These are phyloP conservation scores for Phytophthora pluvialis DNA, from an alignment of 352 stramenopile species.

Conservation along the genomic window DNA sequence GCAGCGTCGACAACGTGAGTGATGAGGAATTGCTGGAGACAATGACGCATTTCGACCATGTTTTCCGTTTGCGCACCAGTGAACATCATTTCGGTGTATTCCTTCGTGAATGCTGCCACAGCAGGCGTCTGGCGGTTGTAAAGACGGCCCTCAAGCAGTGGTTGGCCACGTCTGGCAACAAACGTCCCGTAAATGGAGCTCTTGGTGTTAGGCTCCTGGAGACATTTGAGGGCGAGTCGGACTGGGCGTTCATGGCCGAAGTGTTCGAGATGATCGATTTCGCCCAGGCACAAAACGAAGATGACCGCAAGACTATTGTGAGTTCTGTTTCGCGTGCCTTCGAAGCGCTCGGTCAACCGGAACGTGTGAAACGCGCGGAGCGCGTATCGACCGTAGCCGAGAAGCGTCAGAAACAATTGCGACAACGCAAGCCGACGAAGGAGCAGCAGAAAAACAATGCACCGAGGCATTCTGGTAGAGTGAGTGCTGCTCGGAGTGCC, in stretches of 20 bases:
- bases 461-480: neutral
- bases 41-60: slow-evolving; percentile 33
- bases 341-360: slow-evolving; percentile 34
- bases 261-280: slow-evolving; percentile 47
- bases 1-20: slow-evolving; percentile 35
- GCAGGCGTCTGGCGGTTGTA: slow-evolving; percentile 34
- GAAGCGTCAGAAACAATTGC: slow-evolving; percentile 33
- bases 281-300: slow-evolving; percentile 21
- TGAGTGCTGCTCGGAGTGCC: neutral
- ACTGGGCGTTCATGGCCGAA: slow-evolving; percentile 42
- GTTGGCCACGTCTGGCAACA: slow-evolving; percentile 23
- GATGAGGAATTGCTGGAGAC: slow-evolving; percentile 47
- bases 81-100: slow-evolving; percentile 47
- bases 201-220: slow-evolving; percentile 35
- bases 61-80: slow-evolving; percentile 47
- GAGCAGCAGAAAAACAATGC: slow-evolving; percentile 13
- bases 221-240: slow-evolving; percentile 37
- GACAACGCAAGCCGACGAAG: slow-evolving; percentile 7
- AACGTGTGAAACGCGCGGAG: slow-evolving; percentile 26
- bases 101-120: slow-evolving; percentile 48
- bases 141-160: slow-evolving; percentile 43
- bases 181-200: slow-evolving; percentile 34
- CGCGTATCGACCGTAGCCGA: slow-evolving; percentile 15
- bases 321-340: slow-evolving; percentile 40
- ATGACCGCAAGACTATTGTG: slow-evolving; percentile 35